Percentiles rank a stretch among this genome's conserved stretches.
Evolutionary conservation across 495 filamentous ascomycete species (phyloP).

Genomic region (Penicillium salamii): DNA sequence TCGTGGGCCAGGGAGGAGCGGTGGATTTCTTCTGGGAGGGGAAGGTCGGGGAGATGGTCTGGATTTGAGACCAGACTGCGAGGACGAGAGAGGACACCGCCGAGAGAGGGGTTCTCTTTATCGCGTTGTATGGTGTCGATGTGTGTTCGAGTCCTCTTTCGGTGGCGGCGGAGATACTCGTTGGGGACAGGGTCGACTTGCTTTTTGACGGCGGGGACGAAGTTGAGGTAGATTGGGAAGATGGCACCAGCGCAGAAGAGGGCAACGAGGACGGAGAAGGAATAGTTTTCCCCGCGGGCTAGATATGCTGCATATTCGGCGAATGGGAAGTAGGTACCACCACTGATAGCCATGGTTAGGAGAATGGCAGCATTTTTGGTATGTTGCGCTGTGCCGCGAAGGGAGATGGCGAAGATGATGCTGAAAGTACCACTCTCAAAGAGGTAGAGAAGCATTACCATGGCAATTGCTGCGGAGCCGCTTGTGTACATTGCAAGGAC

Average conservation of each 20-base stretch:
- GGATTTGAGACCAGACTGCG: conserved; percentile 35
- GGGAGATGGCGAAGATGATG: conserved; percentile 57
- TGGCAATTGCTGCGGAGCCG: conserved; percentile 44
- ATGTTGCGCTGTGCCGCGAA: conserved; percentile 59
- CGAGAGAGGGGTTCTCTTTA: conserved; percentile 34
- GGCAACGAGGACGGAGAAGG: conserved; percentile 57
- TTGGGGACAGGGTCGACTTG: conserved; percentile 58
- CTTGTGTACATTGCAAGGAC: conserved; percentile 53
- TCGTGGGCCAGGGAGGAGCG: not conserved
- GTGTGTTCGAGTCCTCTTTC: conserved; percentile 21
- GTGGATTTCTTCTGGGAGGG: conserved; percentile 20
- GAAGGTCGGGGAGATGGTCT: conserved; percentile 29
- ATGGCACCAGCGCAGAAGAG: conserved; percentile 53
- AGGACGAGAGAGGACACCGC: conserved; percentile 38
- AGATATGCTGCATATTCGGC: conserved; percentile 48
- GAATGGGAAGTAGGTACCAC: conserved; percentile 56
- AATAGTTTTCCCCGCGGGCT: conserved; percentile 40
- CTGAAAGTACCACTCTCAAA: conserved; percentile 63
- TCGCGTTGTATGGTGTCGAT: conserved; percentile 23
- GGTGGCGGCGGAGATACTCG: conserved; percentile 40
- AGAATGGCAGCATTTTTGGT: conserved; percentile 57
- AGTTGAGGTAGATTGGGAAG: conserved; percentile 60
- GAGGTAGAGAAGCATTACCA: conserved; percentile 56
- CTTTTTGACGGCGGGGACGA: conserved; percentile 53
- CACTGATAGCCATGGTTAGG: conserved; percentile 54